Evolutionary conservation across 2,329 filamentous ascomycete species (phyloP), one percentile per base, ranked within the genome.

Genomic region (Cladosporium austrohemisphaericum): DNA sequence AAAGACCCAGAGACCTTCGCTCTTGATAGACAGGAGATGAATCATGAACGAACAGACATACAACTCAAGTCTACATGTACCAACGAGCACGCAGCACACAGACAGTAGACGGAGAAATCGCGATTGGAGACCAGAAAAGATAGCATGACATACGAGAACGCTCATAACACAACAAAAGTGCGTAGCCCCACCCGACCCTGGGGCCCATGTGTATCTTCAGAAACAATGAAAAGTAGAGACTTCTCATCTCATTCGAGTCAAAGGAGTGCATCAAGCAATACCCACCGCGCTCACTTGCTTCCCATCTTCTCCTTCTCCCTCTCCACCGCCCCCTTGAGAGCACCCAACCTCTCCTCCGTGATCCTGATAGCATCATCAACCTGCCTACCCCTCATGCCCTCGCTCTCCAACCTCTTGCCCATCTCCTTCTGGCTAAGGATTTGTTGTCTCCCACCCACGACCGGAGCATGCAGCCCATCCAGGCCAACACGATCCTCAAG

Each of bases 401-500:
- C 76, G 51, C 79, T 78, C 19, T 79, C 71, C 25, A 66, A 40
- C 53, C 55, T 58, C 53, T 61, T 52, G 13, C 54, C 46, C 53
- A 61, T 60, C 31, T 49, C 45, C 51, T 26, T 57, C 52, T 47
- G 60, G 51, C 10, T 60, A 45, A 62, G 36, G 9, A 57, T 53
- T 28, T 60, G 61, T 52, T 62, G 61, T 45, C 57, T 51, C n/a
- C 61, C 58, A 2, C 51, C 33, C 14, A 53, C 52, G 14, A 55
- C 44, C 10, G 55, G 58, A 29, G 50, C 64, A 58, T 52, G 67
- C 58, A 52, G 63, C 3, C 74, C 72, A 49, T 89, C 85, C 64
- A 93, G 72, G 2, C 88, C 86, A 1, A 89, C 84, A 14, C 91
- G 79, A 60, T 95, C 88, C 66, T 96, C 91, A 4, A 96, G 73